Evolutionary conservation across 2,329 filamentous ascomycete species (phyloP), one percentile per base, ranked within the genome.

Genomic region (Fusarium sp.): DNA sequence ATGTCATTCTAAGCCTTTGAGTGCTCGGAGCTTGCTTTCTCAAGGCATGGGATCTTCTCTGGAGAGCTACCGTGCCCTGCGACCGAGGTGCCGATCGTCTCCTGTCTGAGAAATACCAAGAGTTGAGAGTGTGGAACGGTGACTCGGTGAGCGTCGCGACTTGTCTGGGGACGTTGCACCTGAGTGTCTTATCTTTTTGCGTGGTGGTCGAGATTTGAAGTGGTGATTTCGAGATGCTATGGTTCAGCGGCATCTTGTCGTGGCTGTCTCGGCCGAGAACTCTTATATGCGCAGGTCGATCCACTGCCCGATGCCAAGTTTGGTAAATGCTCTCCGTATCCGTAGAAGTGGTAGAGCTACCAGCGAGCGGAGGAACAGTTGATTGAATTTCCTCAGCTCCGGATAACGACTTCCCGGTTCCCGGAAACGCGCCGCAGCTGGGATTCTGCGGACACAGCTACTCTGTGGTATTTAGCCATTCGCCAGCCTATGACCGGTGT

Each of bases 51-150:
- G 35, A 40, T 46, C 56, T 29, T 35, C 48, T 48, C 43, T 45
- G 41, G 18, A 50, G 53, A 52, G 49, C 45, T 54, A 36, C 55
- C 31, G 8, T 20, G 11, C 29, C 29, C 29, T 13, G n/a, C 40
- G 53, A 50, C 39, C 29, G 36, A 66, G 41, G 52, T 65, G 69
- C 56, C 58, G 69, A 71, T 71, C 69, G 52, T 71, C 36, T 36
- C 69, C 66, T 48, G 46, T 53, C 50, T 70, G 23, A 61, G 68
- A 29, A 35, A 42, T 53, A 53, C 63, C 52, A 69, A 58, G 50
- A 63, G 45, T 60, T 41, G 35, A 41, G 14, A 35, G 40, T 42
- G 65, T 64, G 58, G 52, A 64, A 62, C 58, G 55, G 66, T 69
- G 61, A 71, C 64, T 63, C 56, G 50, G 53, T 58, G 65, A 57